Evolutionary conservation across 805 yeast genomes (phyloP).

Genomic region (Candida xyloterini): DNA sequence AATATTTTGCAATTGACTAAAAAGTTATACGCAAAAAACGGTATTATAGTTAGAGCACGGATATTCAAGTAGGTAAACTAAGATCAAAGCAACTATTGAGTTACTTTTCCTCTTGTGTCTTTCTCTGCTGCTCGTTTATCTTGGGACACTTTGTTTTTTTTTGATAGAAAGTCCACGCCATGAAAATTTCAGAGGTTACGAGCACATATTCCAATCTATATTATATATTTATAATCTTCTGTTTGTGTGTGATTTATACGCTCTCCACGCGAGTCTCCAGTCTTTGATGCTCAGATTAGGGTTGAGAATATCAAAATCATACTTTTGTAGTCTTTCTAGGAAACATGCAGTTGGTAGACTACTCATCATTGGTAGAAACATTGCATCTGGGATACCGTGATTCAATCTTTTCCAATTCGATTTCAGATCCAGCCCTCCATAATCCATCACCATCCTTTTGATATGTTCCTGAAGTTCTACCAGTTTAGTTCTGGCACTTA

Average conservation of each 20-base stretch:
- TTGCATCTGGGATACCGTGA: constrained; percentile 54
- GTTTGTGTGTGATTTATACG: constrained; percentile 34
- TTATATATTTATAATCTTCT: constrained; percentile 1
- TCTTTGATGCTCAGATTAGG: constrained; percentile 46
- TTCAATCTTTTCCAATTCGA: constrained; percentile 37
- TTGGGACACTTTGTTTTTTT: constrained; percentile 7
- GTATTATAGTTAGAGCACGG: not conserved
- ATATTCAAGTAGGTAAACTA: not conserved
- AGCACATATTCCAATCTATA: constrained; percentile 4
- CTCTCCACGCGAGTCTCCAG: constrained; percentile 64
- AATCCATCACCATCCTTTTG: constrained; percentile 26
- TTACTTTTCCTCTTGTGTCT: not conserved
- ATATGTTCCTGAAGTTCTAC: constrained; percentile 38
- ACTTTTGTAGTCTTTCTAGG: constrained; percentile 54
- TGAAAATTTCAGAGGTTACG: constrained; percentile 5
- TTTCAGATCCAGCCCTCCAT: constrained; percentile 13
- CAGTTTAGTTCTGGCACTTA: constrained; percentile 63
- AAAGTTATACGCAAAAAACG: not conserved
- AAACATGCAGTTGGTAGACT: constrained; percentile 65
- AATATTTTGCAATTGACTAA: not conserved
- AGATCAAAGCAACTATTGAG: constrained; percentile 1
- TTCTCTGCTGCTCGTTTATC: constrained; percentile 2
- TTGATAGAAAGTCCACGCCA: constrained; percentile 5
- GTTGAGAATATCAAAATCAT: constrained; percentile 59
- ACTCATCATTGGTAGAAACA: constrained; percentile 65